Conservation (phyloP, 2,329 filamentous ascomycete genomes). For the Laburnicola sp. region DNA sequence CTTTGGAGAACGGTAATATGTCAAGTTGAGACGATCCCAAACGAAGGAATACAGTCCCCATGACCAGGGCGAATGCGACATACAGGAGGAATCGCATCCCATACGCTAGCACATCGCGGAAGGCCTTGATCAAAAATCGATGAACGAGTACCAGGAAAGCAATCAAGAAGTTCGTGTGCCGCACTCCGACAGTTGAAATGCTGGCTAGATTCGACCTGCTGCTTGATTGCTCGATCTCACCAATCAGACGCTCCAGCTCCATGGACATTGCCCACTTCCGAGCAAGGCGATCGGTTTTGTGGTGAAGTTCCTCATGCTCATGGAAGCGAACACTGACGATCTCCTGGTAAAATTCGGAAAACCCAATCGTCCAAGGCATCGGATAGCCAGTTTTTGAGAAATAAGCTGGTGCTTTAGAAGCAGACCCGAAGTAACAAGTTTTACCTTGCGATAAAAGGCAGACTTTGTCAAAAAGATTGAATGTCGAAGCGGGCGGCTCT, state of each 20-base stretch:
- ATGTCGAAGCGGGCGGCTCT: slow-evolving; percentile 77
- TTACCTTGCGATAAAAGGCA: slow-evolving; percentile 69
- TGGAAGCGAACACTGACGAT: slow-evolving; percentile 50
- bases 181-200: no score
- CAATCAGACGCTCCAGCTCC: neutral
- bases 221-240: neutral
- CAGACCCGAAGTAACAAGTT: slow-evolving; percentile 71
- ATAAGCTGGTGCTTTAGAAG: slow-evolving; percentile 59
- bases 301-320: no score
- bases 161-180: slow-evolving; percentile 32
- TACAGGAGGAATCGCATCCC: slow-evolving; percentile 82
- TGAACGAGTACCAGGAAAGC: slow-evolving; percentile 68
- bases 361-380: slow-evolving; percentile 70
- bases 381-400: slow-evolving; percentile 62
- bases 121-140: slow-evolving; percentile 76
- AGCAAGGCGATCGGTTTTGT: slow-evolving; percentile 67
- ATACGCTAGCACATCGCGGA: slow-evolving; percentile 79
- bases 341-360: slow-evolving; percentile 76
- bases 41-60: slow-evolving; percentile 82
- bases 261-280: slow-evolving; percentile 34
- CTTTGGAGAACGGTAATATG: slow-evolving; percentile 78
- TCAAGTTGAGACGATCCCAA: slow-evolving; percentile 66
- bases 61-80: slow-evolving; percentile 73
- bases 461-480: slow-evolving; percentile 76
- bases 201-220: slow-evolving; percentile 21